These are phyloP conservation scores for Cladochytrium replicatum DNA, from an alignment of 192 early-diverging fungal species.

Conservation along the genomic window DNA sequence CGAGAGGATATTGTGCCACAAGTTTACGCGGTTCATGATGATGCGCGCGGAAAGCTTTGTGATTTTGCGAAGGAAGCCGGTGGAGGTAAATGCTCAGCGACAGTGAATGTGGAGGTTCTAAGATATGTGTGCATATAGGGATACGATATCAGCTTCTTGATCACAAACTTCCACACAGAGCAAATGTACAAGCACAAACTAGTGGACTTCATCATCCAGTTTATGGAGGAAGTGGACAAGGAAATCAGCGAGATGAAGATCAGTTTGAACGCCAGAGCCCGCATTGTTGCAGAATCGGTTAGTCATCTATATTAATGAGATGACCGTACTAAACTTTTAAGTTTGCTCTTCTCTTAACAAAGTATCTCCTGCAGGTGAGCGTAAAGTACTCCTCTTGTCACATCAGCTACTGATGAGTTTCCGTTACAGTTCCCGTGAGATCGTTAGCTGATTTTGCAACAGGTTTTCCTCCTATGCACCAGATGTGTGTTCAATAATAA, in stretches of 20 bases:
- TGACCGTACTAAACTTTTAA: no score
- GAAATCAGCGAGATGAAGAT: constrained; percentile 99
- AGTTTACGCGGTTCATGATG: constrained; percentile 97
- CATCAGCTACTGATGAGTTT: no score
- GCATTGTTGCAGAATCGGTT: constrained; percentile 80
- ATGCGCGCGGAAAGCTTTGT: constrained; percentile 94
- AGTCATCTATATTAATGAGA: no score
- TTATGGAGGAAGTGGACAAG: constrained; percentile 99
- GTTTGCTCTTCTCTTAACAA: no score
- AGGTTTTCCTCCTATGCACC: no score
- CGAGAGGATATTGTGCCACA: constrained; percentile 86
- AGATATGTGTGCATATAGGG: constrained; percentile 52
- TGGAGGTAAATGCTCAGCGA: constrained; percentile 62
- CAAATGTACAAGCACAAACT: constrained; percentile 99
- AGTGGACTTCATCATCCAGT: constrained; percentile 97
- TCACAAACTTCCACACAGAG: constrained; percentile 96
- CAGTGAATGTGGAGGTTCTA: no score
- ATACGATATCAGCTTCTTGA: constrained; percentile 93
- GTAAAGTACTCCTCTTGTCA: no score
- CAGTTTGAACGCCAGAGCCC: constrained; percentile 81
- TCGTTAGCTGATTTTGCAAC: no score
- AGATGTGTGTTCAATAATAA: no score
- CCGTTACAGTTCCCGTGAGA: no score
- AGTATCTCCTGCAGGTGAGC: no score
- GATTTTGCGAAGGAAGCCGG: constrained; percentile 81